Percentiles rank a stretch among this genome's conserved stretches.
These are phyloP conservation scores for Cyclotella atomus DNA, from an alignment of 108 stramenopile genomes.

Conservation along the genomic window DNA sequence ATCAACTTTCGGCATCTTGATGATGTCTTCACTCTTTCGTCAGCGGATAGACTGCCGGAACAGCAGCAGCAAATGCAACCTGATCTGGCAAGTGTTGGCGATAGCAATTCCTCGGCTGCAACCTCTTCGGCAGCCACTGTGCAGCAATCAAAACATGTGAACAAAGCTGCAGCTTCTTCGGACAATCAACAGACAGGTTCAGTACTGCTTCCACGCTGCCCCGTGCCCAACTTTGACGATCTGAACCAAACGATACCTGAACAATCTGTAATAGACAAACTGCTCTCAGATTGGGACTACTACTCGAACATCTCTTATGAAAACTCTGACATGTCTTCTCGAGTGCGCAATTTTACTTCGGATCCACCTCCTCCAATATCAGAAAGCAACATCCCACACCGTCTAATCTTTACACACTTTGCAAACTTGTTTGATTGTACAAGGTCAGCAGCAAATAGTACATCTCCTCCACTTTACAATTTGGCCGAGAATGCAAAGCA, in stretches of 20 bases:
- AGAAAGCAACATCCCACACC: not conserved
- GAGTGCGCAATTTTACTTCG: not conserved
- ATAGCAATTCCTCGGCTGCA: too few species aligned
- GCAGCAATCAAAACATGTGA: too few species aligned
- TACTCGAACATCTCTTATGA: not conserved
- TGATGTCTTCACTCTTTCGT: too few species aligned
- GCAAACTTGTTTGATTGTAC: conserved; percentile 6
- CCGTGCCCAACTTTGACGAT: not conserved
- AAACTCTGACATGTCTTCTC: not conserved
- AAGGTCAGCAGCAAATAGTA: conserved; percentile 12
- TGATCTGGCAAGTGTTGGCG: too few species aligned
- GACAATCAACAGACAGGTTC: too few species aligned
- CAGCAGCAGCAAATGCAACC: too few species aligned
- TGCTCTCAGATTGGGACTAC: not conserved
- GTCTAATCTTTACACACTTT: not conserved
- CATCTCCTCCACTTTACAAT: conserved; percentile 8
- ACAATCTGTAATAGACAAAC: not conserved
- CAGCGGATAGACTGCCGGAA: too few species aligned
- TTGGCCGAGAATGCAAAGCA: conserved; percentile 34
- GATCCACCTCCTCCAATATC: not conserved
- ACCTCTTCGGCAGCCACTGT: too few species aligned
- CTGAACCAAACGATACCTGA: not conserved
- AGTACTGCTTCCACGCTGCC: not conserved
- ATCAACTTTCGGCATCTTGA: too few species aligned
- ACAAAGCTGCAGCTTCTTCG: too few species aligned